Evolutionary conservation across 2,329 filamentous ascomycete genomes (phyloP), one percentile per base, ranked within the genome.

Genomic region (Penicillium vulpinum): DNA sequence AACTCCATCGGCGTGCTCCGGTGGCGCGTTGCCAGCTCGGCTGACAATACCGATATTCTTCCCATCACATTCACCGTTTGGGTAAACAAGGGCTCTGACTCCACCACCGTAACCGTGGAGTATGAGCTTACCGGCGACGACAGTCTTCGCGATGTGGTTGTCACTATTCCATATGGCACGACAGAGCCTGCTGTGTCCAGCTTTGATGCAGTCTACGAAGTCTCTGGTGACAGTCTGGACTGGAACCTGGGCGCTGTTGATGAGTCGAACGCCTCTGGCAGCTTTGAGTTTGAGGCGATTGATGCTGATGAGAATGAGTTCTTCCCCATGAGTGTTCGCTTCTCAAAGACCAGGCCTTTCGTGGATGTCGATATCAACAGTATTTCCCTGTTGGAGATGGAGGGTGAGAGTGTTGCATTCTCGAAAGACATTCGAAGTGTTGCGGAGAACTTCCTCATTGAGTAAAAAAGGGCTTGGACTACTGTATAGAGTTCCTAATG

Each of bases 31-130:
- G 89, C 91, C 22, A 86, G 88, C 16, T 89, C 91, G 47, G 92
- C 84, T 2, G 92, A 95, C 64, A 91, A 95, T 66, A 77, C 88
- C 35, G 87, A 86, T 60, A 86, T 92, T 53, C 87, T 95, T 36
- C 94, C 94, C 8, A 94, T 99, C 69, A 94, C 90, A 36, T 97
- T 99, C 75, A 97, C 92, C 2, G 93, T 97, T 36, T 99, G 94
- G 94, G 91, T 96, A 59, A 97, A 96, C 77, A 92, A 92, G 75
- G 89, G 90, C 46, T 84, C 86, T 22, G 85, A 88, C 45, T 92
- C 88, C 68, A 95, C 88, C 75, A 95, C 90, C 63, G 86, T 99
- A 70, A 99, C 93, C 2, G 85, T 97, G 33, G 94, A 97, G 76
- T 99, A 97, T 73, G 94, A 99, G 75, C 84, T 96, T 58, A 93